These are phyloP conservation scores for Flagelloscypha sp. DNA, from an alignment of 768 basidiomycete genomes.

Conservation along the genomic window DNA sequence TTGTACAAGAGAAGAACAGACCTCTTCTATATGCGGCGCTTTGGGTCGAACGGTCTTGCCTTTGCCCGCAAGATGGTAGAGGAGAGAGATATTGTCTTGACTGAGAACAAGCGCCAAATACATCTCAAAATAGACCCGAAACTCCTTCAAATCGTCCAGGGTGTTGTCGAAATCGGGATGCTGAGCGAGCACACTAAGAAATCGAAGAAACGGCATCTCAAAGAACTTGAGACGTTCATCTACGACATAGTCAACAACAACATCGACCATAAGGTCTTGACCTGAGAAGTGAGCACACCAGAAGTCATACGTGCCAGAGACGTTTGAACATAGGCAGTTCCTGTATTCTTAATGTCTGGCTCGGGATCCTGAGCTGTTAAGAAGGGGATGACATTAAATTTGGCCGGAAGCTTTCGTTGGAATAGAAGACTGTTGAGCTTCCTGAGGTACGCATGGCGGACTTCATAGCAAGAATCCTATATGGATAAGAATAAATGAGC, in stretches of 20 bases:
- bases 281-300: slow-evolving; percentile 21
- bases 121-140: slow-evolving; percentile 74
- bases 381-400: slow-evolving; percentile 81
- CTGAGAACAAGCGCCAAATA: slow-evolving; percentile 73
- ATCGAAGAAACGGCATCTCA: slow-evolving; percentile 77
- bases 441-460: slow-evolving; percentile 68
- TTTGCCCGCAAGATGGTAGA: slow-evolving; percentile 76
- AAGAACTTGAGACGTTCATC: slow-evolving; percentile 56
- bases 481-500: slow-evolving; percentile 1
- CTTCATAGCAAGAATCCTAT: slow-evolving; percentile 84
- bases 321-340: slow-evolving; percentile 47
- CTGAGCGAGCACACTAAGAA: slow-evolving; percentile 84
- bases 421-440: slow-evolving; percentile 67
- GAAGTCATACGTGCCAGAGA: slow-evolving; percentile 38
- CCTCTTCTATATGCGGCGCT: slow-evolving; percentile 65
- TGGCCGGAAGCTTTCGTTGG: slow-evolving; percentile 52
- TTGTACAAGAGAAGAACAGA: slow-evolving; percentile 18
- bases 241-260: slow-evolving; percentile 13
- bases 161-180: slow-evolving; percentile 83
- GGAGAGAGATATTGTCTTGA: slow-evolving; percentile 74
- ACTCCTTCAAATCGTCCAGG: slow-evolving; percentile 59
- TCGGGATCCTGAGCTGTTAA: slow-evolving; percentile 90
- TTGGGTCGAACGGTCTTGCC: slow-evolving; percentile 83
- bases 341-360: slow-evolving; percentile 61
- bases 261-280: background rate